Conservation (phyloP, 2,329 filamentous ascomycete genomes). For the Fusarium temperatum region DNA sequence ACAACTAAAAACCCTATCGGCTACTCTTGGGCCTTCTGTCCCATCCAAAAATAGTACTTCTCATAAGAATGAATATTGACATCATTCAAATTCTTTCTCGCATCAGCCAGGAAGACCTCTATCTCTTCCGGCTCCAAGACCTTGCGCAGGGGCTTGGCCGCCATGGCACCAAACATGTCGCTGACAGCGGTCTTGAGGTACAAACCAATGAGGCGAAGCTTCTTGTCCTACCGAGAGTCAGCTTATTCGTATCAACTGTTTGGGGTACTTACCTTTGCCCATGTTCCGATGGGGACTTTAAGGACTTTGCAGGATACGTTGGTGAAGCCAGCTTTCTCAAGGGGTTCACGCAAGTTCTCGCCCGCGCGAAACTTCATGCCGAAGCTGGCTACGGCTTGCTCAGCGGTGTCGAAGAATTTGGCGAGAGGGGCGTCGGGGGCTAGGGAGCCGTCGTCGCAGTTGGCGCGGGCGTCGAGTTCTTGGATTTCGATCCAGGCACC, state of each 20-base stretch:
- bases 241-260: fast-evolving
- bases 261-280: slow-evolving; percentile 14
- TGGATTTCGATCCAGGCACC: slow-evolving; percentile 42
- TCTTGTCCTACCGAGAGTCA: slow-evolving; percentile 25
- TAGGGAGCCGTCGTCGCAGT: slow-evolving; percentile 53
- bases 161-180: slow-evolving; percentile 41
- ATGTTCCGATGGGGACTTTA: slow-evolving; percentile 36
- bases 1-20: fast-evolving
- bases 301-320: slow-evolving; percentile 31
- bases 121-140: slow-evolving; percentile 30
- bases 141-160: slow-evolving; percentile 31
- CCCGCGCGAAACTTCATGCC: slow-evolving; percentile 47
- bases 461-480: slow-evolving; percentile 50
- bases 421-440: slow-evolving; percentile 43
- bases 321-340: slow-evolving; percentile 30
- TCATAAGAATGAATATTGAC: slow-evolving; percentile 30
- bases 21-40: slow-evolving; percentile 18
- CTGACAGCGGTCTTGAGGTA: slow-evolving; percentile 30
- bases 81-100: slow-evolving; percentile 27
- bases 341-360: slow-evolving; percentile 9
- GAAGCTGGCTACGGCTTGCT: slow-evolving; percentile 39
- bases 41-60: slow-evolving; percentile 42
- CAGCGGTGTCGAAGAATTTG: slow-evolving; percentile 38
- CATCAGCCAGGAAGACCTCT: slow-evolving; percentile 23
- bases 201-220: slow-evolving; percentile 25